Conservation (phyloP, 1,139 yeast species). For the Candida gigantensis region DNA sequence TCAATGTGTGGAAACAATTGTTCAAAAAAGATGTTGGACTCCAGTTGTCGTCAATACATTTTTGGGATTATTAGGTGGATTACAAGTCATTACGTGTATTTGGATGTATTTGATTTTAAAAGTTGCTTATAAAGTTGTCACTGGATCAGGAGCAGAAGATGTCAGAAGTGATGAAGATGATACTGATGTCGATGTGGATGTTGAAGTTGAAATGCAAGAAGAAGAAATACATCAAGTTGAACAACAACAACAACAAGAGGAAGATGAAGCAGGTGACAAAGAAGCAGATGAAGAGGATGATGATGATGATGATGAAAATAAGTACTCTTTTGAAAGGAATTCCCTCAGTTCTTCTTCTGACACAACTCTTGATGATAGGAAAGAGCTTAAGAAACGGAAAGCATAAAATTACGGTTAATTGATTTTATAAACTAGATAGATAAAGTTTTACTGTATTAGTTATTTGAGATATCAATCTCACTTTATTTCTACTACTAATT, state of each 20-base stretch:
- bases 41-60: constrained; percentile 51
- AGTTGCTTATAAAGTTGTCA: constrained; percentile 68
- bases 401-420: too few relatives aligned
- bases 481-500: neutral
- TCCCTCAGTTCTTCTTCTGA: constrained; percentile 13
- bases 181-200: constrained; percentile 29
- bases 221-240: too few relatives aligned
- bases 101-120: constrained; percentile 77
- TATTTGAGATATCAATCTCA: too few relatives aligned
- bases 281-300: constrained; percentile 6
- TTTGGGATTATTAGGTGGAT: constrained; percentile 56
- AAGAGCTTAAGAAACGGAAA: constrained; percentile 5
- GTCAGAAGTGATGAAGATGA: constrained; percentile 72
- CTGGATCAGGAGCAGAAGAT: constrained; percentile 77
- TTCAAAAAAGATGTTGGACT: constrained; percentile 58
- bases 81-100: constrained; percentile 65
- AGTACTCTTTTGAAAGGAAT: constrained; percentile 7
- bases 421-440: too few relatives aligned
- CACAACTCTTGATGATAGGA: constrained; percentile 13
- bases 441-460: too few relatives aligned
- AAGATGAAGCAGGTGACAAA: constrained; percentile 4
- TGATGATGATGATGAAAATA: constrained; percentile 8
- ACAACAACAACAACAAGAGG: constrained; percentile 3
- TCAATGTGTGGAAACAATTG: constrained; percentile 33
- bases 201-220: constrained; percentile 12